phyloP scores from a whole-genome alignment of 345 rosid species.

The Boechera divaricarpa region DNA sequence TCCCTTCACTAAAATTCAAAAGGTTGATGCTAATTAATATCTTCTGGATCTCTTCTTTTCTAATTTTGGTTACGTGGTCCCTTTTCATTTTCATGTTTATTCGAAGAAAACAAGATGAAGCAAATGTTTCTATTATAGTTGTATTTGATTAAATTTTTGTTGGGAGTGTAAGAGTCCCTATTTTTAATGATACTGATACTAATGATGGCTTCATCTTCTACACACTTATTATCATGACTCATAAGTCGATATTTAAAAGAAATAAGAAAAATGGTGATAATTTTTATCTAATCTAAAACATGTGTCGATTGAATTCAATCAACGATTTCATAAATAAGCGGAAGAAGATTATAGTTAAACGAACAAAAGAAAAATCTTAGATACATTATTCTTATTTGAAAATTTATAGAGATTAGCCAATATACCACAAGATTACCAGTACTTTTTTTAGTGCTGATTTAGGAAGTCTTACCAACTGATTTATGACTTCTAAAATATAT shows the following conservation, averaged over 20 bases:
- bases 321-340: background rate
- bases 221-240: background rate
- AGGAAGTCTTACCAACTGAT: background rate
- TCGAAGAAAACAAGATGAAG: background rate
- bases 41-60: slow-evolving; percentile 6
- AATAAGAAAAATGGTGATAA: background rate
- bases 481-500: background rate
- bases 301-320: background rate
- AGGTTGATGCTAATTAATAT: slow-evolving; percentile 13
- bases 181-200: background rate
- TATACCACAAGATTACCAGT: background rate
- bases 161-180: background rate
- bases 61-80: slow-evolving; percentile 2
- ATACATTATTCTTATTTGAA: background rate
- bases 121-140: background rate
- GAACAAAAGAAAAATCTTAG: background rate
- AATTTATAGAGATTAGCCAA: background rate
- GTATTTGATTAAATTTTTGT: background rate
- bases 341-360: background rate
- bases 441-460: background rate
- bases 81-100: slow-evolving; percentile 7
- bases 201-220: background rate
- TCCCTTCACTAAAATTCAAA: slow-evolving; percentile 14
- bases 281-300: background rate
- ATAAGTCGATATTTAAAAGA: no score